These are phyloP conservation scores for Gryganskiella cystojenkinii DNA, from an alignment of 192 early-diverging fungal species.

Conservation along the genomic window DNA sequence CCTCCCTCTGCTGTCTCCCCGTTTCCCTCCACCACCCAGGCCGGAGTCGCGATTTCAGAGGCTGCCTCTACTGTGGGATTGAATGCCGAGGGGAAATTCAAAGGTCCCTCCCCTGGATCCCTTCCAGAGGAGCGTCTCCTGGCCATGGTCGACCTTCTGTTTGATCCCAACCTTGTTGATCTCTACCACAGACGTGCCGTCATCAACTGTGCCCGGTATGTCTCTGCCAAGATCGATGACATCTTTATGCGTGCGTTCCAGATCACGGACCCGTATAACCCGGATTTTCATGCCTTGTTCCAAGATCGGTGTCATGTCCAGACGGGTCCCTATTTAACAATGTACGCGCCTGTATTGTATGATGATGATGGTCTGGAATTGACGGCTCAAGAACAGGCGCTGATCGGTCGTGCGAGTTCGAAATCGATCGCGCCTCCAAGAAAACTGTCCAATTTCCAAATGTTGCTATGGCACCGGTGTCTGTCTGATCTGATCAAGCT, in stretches of 20 bases:
- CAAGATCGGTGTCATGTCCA: constrained; percentile 8
- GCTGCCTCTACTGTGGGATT: too few relatives aligned
- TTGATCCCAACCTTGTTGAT: constrained; percentile 36
- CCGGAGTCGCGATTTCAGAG: too few relatives aligned
- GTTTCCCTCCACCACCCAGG: too few relatives aligned
- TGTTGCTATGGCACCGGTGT: constrained; percentile 47
- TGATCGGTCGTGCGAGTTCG: constrained; percentile 4
- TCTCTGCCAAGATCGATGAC: constrained; percentile 41
- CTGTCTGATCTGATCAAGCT: constrained; percentile 31
- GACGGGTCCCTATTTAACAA: constrained; percentile 30
- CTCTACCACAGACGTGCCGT: constrained; percentile 40
- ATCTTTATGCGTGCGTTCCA: constrained; percentile 19
- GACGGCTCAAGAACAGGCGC: neutral
- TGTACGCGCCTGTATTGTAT: constrained; percentile 6
- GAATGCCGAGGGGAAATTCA: too few relatives aligned
- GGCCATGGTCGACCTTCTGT: constrained; percentile 38
- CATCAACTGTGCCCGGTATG: constrained; percentile 49
- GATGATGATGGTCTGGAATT: constrained; percentile 8
- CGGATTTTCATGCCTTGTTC: constrained; percentile 11
- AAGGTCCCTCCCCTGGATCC: neutral
- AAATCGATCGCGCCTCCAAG: constrained; percentile 13
- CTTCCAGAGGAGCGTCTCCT: constrained; percentile 32
- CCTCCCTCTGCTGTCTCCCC: too few relatives aligned
- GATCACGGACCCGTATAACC: constrained; percentile 4
- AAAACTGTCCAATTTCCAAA: constrained; percentile 31